These are phyloP conservation scores for Protostelium mycophagum DNA, from an alignment of 78 protist species.

Conservation along the genomic window DNA sequence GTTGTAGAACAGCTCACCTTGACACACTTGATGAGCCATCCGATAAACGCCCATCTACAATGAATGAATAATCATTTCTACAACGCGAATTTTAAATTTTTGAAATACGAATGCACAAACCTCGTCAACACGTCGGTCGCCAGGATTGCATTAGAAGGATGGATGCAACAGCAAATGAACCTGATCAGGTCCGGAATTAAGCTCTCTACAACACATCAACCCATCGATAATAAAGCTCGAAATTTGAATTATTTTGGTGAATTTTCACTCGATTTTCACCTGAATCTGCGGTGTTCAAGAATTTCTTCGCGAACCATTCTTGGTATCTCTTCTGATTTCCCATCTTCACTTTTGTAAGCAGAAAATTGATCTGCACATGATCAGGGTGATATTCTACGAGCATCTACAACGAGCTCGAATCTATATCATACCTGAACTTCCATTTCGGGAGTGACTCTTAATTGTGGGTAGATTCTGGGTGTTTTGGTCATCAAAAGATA, in stretches of 20 bases:
- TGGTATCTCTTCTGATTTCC: constrained; percentile 77
- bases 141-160: constrained; percentile 53
- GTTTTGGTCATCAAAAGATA: constrained; percentile 38
- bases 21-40: constrained; percentile 49
- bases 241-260: too few species aligned
- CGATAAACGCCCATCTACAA: constrained; percentile 78
- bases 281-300: constrained; percentile 10
- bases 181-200: constrained; percentile 64
- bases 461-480: constrained; percentile 50
- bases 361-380: constrained; percentile 38
- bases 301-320: constrained; percentile 57
- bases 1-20: neutral
- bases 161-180: constrained; percentile 62
- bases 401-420: too few species aligned
- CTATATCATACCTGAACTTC: neutral
- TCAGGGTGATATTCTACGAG: neutral
- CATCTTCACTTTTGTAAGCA: constrained; percentile 55
- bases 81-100: too few species aligned
- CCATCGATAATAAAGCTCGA: too few species aligned
- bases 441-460: constrained; percentile 29
- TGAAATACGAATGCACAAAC: too few species aligned
- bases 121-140: constrained; percentile 59
- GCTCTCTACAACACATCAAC: too few species aligned
- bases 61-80: too few species aligned
- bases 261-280: too few species aligned